Conservation (phyloP, 202 grass and related monocot genomes). For the Eragrostis tef region DNA sequence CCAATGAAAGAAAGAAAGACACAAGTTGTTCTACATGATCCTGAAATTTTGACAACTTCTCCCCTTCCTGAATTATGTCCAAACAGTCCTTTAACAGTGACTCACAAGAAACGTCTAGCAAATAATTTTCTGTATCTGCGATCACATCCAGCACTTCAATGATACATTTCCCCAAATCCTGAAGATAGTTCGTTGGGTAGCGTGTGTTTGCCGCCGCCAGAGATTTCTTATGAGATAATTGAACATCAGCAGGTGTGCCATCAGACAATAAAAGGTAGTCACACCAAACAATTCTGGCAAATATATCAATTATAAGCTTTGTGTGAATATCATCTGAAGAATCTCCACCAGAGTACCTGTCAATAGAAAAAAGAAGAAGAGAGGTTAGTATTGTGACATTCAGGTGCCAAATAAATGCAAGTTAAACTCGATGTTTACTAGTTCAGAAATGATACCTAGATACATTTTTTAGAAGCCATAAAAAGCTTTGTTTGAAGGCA, state of each 20-base stretch:
- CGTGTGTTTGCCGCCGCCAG: conserved; percentile 28
- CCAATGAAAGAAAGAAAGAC: conserved; percentile 72
- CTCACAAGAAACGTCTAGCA: conserved; percentile 66
- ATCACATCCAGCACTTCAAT: conserved; percentile 72
- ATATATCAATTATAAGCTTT: conserved; percentile 67
- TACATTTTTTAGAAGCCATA: conserved; percentile 67
- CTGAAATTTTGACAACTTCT: conserved; percentile 59
- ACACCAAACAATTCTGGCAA: conserved; percentile 68
- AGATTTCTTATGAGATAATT: conserved; percentile 53
- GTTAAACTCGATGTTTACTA: conserved; percentile 37
- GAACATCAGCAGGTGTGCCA: conserved; percentile 46
- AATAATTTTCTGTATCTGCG: conserved; percentile 49
- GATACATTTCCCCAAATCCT: conserved; percentile 74
- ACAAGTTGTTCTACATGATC: conserved; percentile 68
- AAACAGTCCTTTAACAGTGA: conserved; percentile 64
- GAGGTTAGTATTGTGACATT: not conserved
- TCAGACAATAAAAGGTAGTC: conserved; percentile 71
- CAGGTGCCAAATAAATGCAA: conserved; percentile 38
- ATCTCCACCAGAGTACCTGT: conserved; percentile 66
- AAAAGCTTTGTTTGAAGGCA: conserved; percentile 73
- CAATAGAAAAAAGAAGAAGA: not conserved
- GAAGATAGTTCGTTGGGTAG: conserved; percentile 66
- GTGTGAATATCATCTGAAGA: conserved; percentile 44
- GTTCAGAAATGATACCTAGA: conserved; percentile 61
- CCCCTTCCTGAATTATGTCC: conserved; percentile 69